Base-by-base conservation (phyloP, 208 protist genomes). In the Acanthamoeba culbertsoni region DNA sequence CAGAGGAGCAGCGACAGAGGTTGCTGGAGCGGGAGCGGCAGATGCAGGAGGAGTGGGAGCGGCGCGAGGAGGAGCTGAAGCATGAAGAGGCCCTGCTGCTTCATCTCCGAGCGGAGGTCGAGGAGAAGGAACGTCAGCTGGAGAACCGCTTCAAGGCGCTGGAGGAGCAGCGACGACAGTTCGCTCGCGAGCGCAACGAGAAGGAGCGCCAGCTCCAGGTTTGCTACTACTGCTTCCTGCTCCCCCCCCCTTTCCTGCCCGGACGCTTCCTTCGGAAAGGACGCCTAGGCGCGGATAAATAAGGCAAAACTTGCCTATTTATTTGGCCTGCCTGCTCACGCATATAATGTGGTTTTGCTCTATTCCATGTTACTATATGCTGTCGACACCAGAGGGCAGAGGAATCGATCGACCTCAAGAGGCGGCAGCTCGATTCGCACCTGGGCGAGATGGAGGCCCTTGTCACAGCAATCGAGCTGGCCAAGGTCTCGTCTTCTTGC, bases 181-280 rank as follows among this genome's bases (percentile, higher is more conserved):
- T 53, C 16, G 45, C 71, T 5, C 71, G 71, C 8, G 71, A 82
- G 8, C 71, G 42, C 43, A 82, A 55, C 45, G 71, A 82, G 28
- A 82, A 46, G 42, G 71, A 82, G 71, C 71, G 71, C 28, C 71
- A 82, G 16, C 71, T 82, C 71, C 46, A 82, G 71, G 71, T 82
- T 2, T 43, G 7, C 55, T 62, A n/a, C 3, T 4, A 14, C 8
- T n/a, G 20, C 16, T 6, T 23, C n/a, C 2, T 37, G 28, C n/a
- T 40, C 14, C 18, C 28, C 31, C 28, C 3, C 59, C 1, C 59
- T 40, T 37, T 68, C 16, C n/a, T n/a, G n/a, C n/a, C n/a, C n/a
- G n/a, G n/a, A n/a, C n/a, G n/a, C n/a, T n/a, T n/a, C n/a, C n/a
- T n/a, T n/a, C n/a, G n/a, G n/a, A n/a, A n/a, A n/a, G n/a, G n/a